Conservation (phyloP, 192 early-diverging fungal species). For the Spizellomyces punctatus region DNA sequence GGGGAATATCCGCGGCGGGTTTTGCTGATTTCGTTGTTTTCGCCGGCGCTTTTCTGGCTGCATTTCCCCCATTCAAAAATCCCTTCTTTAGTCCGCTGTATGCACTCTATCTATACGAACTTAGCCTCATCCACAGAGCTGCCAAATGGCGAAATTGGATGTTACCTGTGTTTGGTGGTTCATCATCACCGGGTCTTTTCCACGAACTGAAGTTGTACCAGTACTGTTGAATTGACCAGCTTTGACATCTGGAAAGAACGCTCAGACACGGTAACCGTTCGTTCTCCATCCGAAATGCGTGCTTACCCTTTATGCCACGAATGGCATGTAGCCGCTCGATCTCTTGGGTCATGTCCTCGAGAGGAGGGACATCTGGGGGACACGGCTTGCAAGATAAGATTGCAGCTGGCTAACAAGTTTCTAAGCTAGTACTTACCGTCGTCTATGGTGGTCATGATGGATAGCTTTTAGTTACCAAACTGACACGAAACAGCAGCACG, state of each 20-base stretch:
- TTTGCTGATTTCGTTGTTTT: background rate
- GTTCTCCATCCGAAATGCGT: background rate
- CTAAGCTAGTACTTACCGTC: no score
- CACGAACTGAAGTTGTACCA: background rate
- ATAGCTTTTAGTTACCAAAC: no score
- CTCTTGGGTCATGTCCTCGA: background rate
- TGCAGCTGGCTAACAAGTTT: no score
- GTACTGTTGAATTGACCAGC: background rate
- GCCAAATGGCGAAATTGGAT: background rate
- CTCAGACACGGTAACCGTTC: background rate
- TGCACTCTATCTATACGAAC: background rate
- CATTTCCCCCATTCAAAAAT: background rate
- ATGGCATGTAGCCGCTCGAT: background rate
- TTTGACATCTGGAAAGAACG: background rate
- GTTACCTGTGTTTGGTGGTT: background rate
- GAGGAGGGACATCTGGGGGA: background rate
- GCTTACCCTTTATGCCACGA: background rate
- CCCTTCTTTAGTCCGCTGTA: constrained; percentile 1
- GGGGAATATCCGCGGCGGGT: background rate
- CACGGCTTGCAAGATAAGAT: no score
- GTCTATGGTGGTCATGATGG: no score
- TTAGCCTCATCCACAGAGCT: background rate
- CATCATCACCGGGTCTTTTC: no score
- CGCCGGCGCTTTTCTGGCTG: background rate
- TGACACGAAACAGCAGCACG: no score